These are phyloP conservation scores for Yamadazyma kitorensis DNA, from an alignment of 805 yeast genomes.

Conservation along the genomic window DNA sequence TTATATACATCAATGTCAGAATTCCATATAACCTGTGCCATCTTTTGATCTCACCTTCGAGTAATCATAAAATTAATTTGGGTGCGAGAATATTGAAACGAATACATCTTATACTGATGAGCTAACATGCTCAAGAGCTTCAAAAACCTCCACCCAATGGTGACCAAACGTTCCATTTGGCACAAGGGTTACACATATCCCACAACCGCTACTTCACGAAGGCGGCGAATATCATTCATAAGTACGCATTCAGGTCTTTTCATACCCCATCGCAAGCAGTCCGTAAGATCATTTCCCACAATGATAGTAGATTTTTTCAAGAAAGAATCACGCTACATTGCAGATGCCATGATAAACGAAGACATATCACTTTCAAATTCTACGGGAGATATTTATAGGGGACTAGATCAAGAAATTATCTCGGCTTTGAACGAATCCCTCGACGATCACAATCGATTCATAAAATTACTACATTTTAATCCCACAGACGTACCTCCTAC, in stretches of 20 bases:
- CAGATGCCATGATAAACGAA: slow-evolving; percentile 6
- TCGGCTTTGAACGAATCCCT: slow-evolving; percentile 21
- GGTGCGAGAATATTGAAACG: slow-evolving; percentile 4
- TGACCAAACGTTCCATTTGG: neutral
- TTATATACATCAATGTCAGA: slow-evolving; percentile 45
- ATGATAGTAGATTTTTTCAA: slow-evolving; percentile 10
- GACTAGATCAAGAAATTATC: no score
- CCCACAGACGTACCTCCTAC: slow-evolving; percentile 31
- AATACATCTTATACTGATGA: slow-evolving; percentile 1
- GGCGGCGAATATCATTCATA: no score
- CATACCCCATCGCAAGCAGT: neutral
- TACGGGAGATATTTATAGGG: slow-evolving; percentile 1
- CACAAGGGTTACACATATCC: no score
- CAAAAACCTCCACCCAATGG: neutral
- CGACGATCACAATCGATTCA: slow-evolving; percentile 29
- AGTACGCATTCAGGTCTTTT: no score
- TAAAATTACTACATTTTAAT: slow-evolving; percentile 26
- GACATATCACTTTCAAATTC: no score
- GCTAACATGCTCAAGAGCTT: slow-evolving; percentile 4
- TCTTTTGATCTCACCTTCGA: slow-evolving; percentile 9
- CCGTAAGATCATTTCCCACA: slow-evolving; percentile 3
- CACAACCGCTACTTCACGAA: no score
- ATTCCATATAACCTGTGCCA: slow-evolving; percentile 48
- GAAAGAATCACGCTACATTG: slow-evolving; percentile 9
- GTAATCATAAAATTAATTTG: neutral